Evolutionary conservation across 805 yeast genomes (phyloP).

Genomic region (Zygotorulaspora sp.): DNA sequence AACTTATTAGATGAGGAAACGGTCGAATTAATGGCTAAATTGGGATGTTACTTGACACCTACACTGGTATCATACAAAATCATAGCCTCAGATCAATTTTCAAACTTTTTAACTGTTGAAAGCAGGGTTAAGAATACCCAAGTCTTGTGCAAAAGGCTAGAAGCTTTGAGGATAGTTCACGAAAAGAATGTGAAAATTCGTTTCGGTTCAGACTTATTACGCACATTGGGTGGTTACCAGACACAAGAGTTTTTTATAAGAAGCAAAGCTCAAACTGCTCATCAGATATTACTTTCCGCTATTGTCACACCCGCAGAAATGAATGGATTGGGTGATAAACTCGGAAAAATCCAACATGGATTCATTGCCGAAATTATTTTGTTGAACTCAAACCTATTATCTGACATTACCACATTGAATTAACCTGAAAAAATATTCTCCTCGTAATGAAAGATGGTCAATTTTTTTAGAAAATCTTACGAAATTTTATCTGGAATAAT

Average conservation of each 20-base stretch:
- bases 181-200: slow-evolving; percentile 8
- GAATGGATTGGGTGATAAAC: slow-evolving; percentile 10
- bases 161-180: slow-evolving; percentile 11
- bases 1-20: slow-evolving; percentile 10
- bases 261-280: slow-evolving; percentile 7
- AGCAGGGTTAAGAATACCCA: slow-evolving; percentile 9
- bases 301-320: slow-evolving; percentile 11
- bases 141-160: slow-evolving; percentile 10
- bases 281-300: slow-evolving; percentile 10
- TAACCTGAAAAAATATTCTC: slow-evolving; percentile 13
- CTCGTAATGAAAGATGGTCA: slow-evolving; percentile 14
- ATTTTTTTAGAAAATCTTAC: slow-evolving; percentile 5
- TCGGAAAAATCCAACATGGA: slow-evolving; percentile 13
- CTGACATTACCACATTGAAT: slow-evolving; percentile 9
- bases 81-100: slow-evolving; percentile 11
- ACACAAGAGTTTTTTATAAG: slow-evolving; percentile 13
- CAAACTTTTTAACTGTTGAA: slow-evolving; percentile 5
- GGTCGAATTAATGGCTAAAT: slow-evolving; percentile 8
- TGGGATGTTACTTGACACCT: slow-evolving; percentile 11
- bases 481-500: no score
- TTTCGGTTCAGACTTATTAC: slow-evolving; percentile 11
- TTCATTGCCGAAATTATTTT: slow-evolving; percentile 12
- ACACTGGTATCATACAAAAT: slow-evolving; percentile 11
- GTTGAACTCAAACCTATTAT: slow-evolving; percentile 13
- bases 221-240: slow-evolving; percentile 11